Conservation (phyloP, 805 yeast species). For the Wilhelminamyces savonicus region DNA sequence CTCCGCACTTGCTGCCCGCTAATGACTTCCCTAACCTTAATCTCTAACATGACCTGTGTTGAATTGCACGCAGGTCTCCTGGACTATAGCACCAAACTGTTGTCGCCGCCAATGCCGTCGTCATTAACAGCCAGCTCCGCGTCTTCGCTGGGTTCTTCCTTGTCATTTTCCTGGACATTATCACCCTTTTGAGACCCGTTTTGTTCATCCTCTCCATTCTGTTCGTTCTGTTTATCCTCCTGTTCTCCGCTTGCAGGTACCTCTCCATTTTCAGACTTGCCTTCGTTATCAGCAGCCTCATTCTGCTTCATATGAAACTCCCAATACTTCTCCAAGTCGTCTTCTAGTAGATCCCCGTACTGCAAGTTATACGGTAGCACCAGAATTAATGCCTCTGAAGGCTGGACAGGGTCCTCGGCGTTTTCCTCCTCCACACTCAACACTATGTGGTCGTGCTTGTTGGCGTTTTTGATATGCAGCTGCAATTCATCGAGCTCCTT, state of each 20-base stretch:
- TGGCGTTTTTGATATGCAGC: slow-evolving; percentile 16
- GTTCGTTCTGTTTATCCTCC: too few species aligned
- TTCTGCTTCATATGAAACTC: slow-evolving; percentile 8
- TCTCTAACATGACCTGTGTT: too few species aligned
- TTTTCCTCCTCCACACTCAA: slow-evolving; percentile 15
- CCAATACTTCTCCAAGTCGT: slow-evolving; percentile 19
- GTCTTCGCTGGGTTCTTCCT: slow-evolving; percentile 2
- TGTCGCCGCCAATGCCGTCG: slow-evolving; percentile 20
- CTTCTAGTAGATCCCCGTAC: slow-evolving; percentile 20
- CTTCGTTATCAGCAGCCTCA: background rate
- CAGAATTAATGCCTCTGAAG: slow-evolving; percentile 16
- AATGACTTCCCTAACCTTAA: too few species aligned
- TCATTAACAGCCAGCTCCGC: slow-evolving; percentile 5
- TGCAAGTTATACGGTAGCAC: slow-evolving; percentile 27
- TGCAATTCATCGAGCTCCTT: slow-evolving; percentile 11
- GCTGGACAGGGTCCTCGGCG: slow-evolving; percentile 6
- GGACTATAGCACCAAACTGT: slow-evolving; percentile 10
- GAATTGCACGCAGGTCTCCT: too few species aligned
- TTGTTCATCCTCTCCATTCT: too few species aligned
- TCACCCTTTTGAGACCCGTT: too few species aligned
- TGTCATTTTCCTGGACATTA: background rate
- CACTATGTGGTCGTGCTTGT: slow-evolving; percentile 25
- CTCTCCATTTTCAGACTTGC: background rate
- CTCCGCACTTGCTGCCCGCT: too few species aligned
- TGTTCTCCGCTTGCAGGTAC: too few species aligned